These are phyloP conservation scores for Nitzschia sp. DNA, from an alignment of 108 stramenopile species.

Conservation along the genomic window DNA sequence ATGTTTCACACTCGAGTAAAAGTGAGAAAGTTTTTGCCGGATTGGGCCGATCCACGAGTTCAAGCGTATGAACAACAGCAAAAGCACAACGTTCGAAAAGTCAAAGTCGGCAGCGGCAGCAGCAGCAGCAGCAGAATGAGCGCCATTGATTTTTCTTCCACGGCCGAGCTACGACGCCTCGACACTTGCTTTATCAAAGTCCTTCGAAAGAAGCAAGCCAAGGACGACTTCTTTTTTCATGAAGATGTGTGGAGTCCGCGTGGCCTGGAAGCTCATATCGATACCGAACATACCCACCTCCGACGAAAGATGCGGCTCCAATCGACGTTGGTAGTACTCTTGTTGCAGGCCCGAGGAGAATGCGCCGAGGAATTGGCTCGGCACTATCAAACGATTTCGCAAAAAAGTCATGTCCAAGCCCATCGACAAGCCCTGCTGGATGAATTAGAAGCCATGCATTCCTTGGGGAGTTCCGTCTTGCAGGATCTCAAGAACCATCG, in stretches of 20 bases:
- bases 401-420: background rate
- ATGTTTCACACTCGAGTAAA: conserved; percentile 1
- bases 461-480: conserved; percentile 1
- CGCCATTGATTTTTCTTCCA: background rate
- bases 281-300: background rate
- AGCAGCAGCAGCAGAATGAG: background rate
- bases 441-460: conserved; percentile 18
- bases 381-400: conserved; percentile 2
- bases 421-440: conserved; percentile 10
- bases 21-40: background rate
- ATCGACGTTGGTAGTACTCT: background rate
- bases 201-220: background rate
- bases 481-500: background rate
- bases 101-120: background rate
- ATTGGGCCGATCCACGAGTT: conserved; percentile 2
- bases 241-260: conserved; percentile 10
- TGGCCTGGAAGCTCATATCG: conserved; percentile 7
- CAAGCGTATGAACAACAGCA: conserved; percentile 1
- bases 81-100: background rate
- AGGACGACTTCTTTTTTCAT: background rate
- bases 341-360: conserved; percentile 11
- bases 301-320: conserved; percentile 11
- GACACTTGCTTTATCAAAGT: conserved; percentile 2
- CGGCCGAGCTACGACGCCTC: background rate
- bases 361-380: conserved; percentile 3